phyloP scores from a whole-genome alignment of 371 early-diverging fungal genomes.

The Dichotomocladium elegans region DNA sequence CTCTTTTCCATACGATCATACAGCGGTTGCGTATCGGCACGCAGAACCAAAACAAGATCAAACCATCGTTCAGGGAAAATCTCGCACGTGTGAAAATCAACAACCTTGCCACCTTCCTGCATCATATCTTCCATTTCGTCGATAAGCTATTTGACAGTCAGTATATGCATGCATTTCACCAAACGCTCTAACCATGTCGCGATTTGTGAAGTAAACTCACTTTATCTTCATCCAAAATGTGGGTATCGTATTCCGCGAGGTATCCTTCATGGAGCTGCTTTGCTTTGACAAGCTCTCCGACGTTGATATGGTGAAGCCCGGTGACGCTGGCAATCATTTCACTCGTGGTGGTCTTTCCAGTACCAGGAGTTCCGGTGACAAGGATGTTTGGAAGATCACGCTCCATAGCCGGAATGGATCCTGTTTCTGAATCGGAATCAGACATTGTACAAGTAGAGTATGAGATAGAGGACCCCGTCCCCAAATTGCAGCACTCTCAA shows the following conservation, averaged over 20 bases:
- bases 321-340: constrained; percentile 75
- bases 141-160: constrained; percentile 44
- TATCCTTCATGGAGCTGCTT: constrained; percentile 85
- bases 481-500: no score
- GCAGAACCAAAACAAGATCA: constrained; percentile 93
- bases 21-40: constrained; percentile 74
- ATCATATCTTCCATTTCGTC: constrained; percentile 86
- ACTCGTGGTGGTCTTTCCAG: constrained; percentile 94
- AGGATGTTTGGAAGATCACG: constrained; percentile 80
- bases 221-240: constrained; percentile 90
- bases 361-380: constrained; percentile 98
- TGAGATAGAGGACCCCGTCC: no score
- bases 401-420: constrained; percentile 9
- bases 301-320: constrained; percentile 78
- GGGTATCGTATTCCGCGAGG: constrained; percentile 87
- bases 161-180: no score
- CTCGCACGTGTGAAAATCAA: constrained; percentile 93
- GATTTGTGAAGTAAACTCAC: constrained; percentile 30
- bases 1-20: constrained; percentile 84
- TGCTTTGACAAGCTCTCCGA: constrained; percentile 86
- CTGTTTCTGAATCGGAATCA: constrained; percentile 12
- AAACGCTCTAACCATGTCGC: neutral
- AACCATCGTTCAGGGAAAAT: constrained; percentile 96
- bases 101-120: constrained; percentile 78
- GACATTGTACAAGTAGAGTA: constrained; percentile 1